Percentiles rank a stretch among this genome's conserved stretches.
These are phyloP conservation scores for Baorangia bicolor DNA, from an alignment of 768 basidiomycete species.

Conservation along the genomic window DNA sequence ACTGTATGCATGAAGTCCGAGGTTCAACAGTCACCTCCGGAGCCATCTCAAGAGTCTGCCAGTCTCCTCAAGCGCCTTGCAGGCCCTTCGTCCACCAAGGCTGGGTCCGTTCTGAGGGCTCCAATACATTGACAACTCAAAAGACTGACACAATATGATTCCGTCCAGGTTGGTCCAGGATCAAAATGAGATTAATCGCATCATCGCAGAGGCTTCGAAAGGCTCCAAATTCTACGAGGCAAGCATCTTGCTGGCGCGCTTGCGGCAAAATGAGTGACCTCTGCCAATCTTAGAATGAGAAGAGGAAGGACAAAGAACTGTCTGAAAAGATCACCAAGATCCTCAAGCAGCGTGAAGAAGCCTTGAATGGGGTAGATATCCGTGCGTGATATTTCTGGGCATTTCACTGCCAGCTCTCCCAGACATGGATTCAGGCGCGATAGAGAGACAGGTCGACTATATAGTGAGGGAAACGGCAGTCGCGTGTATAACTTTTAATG, in stretches of 20 bases:
- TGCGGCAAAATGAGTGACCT: conserved; percentile 1
- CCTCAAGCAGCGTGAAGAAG: conserved; percentile 61
- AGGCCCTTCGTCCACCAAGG: conserved; percentile 87
- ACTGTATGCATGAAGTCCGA: conserved; percentile 21
- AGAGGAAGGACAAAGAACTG: conserved; percentile 83
- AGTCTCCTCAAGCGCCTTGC: conserved; percentile 80
- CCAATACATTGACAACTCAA: background rate
- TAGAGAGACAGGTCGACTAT: conserved; percentile 68
- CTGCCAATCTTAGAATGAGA: conserved; percentile 65
- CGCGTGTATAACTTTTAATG: background rate
- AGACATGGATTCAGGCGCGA: conserved; percentile 39
- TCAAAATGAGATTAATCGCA: conserved; percentile 80
- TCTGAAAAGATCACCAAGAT: conserved; percentile 74
- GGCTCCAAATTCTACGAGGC: conserved; percentile 93
- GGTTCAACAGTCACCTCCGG: conserved; percentile 22
- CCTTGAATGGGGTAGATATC: conserved; percentile 54
- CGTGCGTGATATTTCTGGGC: conserved; percentile 38
- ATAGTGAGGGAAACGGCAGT: conserved; percentile 35
- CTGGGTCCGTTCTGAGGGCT: conserved; percentile 55
- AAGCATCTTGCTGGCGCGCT: conserved; percentile 17
- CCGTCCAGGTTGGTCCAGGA: conserved; percentile 62
- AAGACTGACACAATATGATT: conserved; percentile 10
- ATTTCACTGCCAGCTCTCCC: background rate
- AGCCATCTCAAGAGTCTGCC: conserved; percentile 58
- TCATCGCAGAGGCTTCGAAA: conserved; percentile 89